A percentile compares a stretch with the other conserved stretches of the same genome.
These are phyloP conservation scores for Leucosporidium creatinivorum DNA, from an alignment of 768 basidiomycete genomes.

Conservation along the genomic window DNA sequence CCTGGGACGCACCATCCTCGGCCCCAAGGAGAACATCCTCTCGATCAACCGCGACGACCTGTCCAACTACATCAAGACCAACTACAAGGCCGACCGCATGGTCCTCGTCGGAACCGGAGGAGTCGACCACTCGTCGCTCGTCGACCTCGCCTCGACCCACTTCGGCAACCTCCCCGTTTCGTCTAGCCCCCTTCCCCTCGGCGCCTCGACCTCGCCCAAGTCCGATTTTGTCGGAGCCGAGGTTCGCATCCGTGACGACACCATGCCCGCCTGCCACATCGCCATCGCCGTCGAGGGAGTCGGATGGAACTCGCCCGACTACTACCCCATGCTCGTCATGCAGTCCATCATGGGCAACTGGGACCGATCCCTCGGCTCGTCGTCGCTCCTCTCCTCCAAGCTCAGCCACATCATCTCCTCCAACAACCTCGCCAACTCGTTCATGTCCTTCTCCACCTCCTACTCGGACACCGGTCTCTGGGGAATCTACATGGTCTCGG, in stretches of 20 bases:
- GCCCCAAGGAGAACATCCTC: constrained; percentile 89
- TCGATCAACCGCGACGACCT: constrained; percentile 91
- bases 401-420: constrained; percentile 83
- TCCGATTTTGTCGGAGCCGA: constrained; percentile 86
- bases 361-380: constrained; percentile 91
- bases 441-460: constrained; percentile 98
- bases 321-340: constrained; percentile 99
- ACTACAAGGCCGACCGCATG: constrained; percentile 99
- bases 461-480: constrained; percentile 98
- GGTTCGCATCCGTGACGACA: constrained; percentile 90
- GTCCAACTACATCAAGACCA: constrained; percentile 82
- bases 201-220: constrained; percentile 65
- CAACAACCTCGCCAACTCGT: constrained; percentile 96
- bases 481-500: constrained; percentile 95
- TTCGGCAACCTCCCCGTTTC: constrained; percentile 85
- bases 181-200: constrained; percentile 76
- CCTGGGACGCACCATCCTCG: constrained; percentile 93
- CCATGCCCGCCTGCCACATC: constrained; percentile 77
- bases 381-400: constrained; percentile 78
- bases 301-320: constrained; percentile 94
- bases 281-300: constrained; percentile 97
- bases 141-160: constrained; percentile 89
- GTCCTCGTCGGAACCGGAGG: constrained; percentile 95
- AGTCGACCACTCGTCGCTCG: constrained; percentile 82
- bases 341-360: constrained; percentile 98